Evolutionary conservation across 1,284 basidiomycete species (phyloP).

Genomic region (Ganoderma leucocontextum): DNA sequence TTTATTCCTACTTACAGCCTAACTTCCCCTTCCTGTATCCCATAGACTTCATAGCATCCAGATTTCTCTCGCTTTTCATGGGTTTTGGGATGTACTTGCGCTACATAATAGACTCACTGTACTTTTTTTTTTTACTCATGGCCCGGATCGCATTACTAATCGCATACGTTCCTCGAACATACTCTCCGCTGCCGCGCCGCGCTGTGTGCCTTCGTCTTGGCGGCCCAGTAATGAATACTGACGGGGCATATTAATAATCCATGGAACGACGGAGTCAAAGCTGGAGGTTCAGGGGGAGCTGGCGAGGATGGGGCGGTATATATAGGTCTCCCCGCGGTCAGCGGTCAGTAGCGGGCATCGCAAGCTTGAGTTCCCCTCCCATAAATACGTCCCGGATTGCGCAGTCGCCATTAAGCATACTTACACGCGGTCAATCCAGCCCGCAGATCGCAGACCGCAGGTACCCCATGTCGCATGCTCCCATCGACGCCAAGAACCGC

Average conservation of each 20-base stretch:
- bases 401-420: neutral
- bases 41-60: neutral
- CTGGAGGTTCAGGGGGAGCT: too few relatives aligned
- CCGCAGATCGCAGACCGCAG: constrained; percentile 1
- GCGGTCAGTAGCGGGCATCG: too few relatives aligned
- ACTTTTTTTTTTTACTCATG: neutral
- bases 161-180: neutral
- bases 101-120: neutral
- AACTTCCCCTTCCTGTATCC: neutral
- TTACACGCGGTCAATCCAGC: neutral
- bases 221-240: too few relatives aligned
- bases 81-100: neutral
- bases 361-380: too few relatives aligned
- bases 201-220: too few relatives aligned
- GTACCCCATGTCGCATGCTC: neutral
- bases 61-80: neutral
- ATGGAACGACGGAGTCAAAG: too few relatives aligned
- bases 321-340: too few relatives aligned
- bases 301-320: too few relatives aligned
- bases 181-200: neutral
- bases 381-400: neutral
- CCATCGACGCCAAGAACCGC: neutral
- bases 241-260: too few relatives aligned
- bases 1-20: neutral
- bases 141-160: neutral